Evolutionary conservation across 352 stramenopile species (phyloP), one percentile per base, ranked within the genome.

Genomic region (Globisporangium mamillatum): DNA sequence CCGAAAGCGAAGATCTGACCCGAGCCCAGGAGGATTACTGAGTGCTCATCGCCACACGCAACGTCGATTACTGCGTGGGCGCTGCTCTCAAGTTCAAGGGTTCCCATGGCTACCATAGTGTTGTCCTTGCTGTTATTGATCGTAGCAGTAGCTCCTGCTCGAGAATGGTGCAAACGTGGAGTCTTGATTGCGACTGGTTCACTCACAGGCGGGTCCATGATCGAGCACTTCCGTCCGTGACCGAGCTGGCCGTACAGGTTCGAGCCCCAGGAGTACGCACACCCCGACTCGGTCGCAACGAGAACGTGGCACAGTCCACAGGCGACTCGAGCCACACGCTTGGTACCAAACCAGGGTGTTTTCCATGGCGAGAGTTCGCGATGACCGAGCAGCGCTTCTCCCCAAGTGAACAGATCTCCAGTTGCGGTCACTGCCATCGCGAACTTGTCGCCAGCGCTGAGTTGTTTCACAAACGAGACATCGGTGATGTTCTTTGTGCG

Each of bases 231-330:
- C 3, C 63, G 25, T 27, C 76, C 70, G 8, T 79, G 66, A 4
- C 86, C 86, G 10, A 94, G 79, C 41, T 94, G 86, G 0, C 86
- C 86, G 53, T 89, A 82, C 16, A 86, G 56, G 46, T 92, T 92
- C 6, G 77, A 81, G 3, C 86, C 86, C 84, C 84, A 94, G 5
- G 73, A 68, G n/a, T 80, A 87, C 8, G 90, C 71, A 8, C 36
- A 63, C 18, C 78, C 77, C 8, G 64, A 25, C 9, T 63, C 57
- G 5, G 75, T 77, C 0, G 82, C 41, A 0, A 60, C 64, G 1
- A 90, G 16, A 0, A 76, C 71, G 52, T 94, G 86, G 18, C 75
- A 59, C 1, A 61, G 64, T 1, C 86, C 86, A 57, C 82, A 91
- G 1, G 73, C 68, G 5, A 92, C 64, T 2, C 76, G 78, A 6